Evolutionary conservation across 2,329 filamentous ascomycete species (phyloP).

Genomic region (Claviceps capensis): DNA sequence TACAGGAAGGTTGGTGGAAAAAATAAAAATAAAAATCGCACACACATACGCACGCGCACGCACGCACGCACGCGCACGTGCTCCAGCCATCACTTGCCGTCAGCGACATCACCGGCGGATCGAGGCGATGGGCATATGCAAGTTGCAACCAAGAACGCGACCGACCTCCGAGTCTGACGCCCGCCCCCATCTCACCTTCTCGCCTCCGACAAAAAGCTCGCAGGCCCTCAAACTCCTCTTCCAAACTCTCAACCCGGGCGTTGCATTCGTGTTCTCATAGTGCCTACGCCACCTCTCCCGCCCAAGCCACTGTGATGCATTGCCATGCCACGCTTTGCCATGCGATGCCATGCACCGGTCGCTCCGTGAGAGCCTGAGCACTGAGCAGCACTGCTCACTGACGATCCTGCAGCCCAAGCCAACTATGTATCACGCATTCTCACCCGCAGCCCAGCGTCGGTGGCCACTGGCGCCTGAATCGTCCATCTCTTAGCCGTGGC

Average conservation of each 20-base stretch:
- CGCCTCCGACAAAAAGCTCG: not conserved
- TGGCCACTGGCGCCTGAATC: not conserved
- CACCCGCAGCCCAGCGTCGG: not conserved
- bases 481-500: not conserved
- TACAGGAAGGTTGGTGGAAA: not conserved
- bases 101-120: not conserved
- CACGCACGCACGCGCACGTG: not conserved
- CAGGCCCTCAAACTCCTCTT: not conserved
- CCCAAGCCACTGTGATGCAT: not conserved
- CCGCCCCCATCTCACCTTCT: not conserved
- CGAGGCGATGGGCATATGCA: not conserved
- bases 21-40: not conserved
- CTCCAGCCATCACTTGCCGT: not conserved
- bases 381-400: not conserved
- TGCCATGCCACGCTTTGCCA: not conserved
- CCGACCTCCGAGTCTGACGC: not conserved
- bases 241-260: not conserved
- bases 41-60: not conserved
- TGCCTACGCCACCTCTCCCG: not conserved
- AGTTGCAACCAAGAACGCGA: not conserved
- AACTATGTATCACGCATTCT: too few relatives aligned
- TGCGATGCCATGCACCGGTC: not conserved
- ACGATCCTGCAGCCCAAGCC: not conserved
- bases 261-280: constrained; percentile 1
- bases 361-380: not conserved